phyloP scores from a whole-genome alignment of 176 grass and related monocot genomes.

The Triticum dicoccoides region DNA sequence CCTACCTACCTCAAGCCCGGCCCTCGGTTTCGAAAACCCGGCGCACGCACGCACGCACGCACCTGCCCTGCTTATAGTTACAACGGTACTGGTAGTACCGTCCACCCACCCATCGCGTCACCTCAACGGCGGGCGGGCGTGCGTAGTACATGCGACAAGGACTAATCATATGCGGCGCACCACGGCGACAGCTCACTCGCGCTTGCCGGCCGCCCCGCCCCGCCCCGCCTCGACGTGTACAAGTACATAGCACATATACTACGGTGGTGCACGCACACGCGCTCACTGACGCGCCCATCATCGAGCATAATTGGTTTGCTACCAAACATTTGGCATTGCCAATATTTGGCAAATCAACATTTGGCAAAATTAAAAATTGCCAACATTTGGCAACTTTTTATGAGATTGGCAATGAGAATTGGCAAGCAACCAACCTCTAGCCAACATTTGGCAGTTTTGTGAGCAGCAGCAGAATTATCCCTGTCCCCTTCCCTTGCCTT shows the following conservation, averaged over 20 bases:
- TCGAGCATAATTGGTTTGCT: background rate
- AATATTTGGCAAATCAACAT: too few relatives aligned
- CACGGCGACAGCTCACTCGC: slow-evolving; percentile 24
- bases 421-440: too few relatives aligned
- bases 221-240: background rate
- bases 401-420: too few relatives aligned
- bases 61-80: background rate
- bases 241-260: too few relatives aligned
- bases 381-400: too few relatives aligned
- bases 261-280: background rate
- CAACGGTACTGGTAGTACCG: background rate
- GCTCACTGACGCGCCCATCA: background rate
- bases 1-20: background rate
- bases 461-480: background rate
- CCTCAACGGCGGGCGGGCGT: background rate
- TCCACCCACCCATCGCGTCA: background rate
- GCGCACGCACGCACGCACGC: background rate
- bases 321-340: too few relatives aligned
- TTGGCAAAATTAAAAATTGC: too few relatives aligned
- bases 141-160: slow-evolving; percentile 4
- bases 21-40: background rate
- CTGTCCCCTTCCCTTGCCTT: slow-evolving; percentile 2
- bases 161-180: slow-evolving; percentile 32
- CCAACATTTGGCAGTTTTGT: too few relatives aligned
- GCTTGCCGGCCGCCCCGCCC: background rate